Evolutionary conservation across 805 yeast genomes (phyloP).

Genomic region (Candida hispaniensis): DNA sequence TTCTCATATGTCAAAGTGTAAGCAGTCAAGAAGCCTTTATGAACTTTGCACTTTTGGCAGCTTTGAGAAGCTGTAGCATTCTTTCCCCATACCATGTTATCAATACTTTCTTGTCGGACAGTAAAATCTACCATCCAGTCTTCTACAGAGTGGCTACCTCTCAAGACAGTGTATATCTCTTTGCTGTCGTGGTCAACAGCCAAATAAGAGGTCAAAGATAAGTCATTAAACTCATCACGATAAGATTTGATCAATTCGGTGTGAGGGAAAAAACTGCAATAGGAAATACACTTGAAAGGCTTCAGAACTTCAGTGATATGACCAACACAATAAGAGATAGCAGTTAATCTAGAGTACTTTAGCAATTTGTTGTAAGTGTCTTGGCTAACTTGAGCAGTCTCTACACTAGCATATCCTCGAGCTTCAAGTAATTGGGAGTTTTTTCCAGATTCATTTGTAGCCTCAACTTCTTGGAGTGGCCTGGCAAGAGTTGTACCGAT

Average conservation of each 20-base stretch:
- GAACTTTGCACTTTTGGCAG: conserved; percentile 5
- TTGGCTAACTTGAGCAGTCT: conserved; percentile 7
- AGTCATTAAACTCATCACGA: conserved; percentile 2
- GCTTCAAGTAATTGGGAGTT: too few species aligned
- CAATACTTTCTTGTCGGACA: conserved; percentile 1
- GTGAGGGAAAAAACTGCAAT: conserved; percentile 1
- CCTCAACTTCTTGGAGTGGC: too few species aligned
- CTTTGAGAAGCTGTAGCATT: conserved; percentile 1
- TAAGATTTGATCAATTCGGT: conserved; percentile 3
- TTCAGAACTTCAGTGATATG: conserved; percentile 2
- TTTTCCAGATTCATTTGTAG: too few species aligned
- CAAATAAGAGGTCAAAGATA: conserved; percentile 3
- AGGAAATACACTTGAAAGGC: conserved; percentile 7
- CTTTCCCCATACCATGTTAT: conserved; percentile 3
- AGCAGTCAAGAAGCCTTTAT: conserved; percentile 6
- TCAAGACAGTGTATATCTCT: conserved; percentile 6
- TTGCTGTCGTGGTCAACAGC: conserved; percentile 7
- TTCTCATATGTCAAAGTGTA: conserved; percentile 2
- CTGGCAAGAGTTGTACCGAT: too few species aligned
- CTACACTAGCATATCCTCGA: conserved; percentile 5
- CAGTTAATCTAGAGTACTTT: conserved; percentile 7
- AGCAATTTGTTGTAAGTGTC: conserved; percentile 7
- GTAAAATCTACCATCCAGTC: conserved; percentile 7
- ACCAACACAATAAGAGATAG: conserved; percentile 8
- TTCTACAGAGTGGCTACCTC: conserved; percentile 3